Base-by-base conservation (phyloP, 2,329 filamentous ascomycete species). In the Colletotrichum sp. region DNA sequence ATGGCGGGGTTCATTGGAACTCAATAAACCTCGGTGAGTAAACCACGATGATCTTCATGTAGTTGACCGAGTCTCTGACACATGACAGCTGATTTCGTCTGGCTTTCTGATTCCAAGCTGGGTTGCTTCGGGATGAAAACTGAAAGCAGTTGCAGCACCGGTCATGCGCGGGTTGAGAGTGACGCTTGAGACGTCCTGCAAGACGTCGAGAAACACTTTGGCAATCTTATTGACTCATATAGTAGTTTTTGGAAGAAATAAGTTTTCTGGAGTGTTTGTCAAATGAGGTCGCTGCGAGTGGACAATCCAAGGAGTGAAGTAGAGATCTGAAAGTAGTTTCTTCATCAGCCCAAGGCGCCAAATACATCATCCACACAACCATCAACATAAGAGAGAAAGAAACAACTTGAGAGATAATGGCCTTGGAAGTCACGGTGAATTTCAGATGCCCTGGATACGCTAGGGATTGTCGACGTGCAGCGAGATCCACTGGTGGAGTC, bases 391-490 rank as follows among this genome's bases (percentile, higher is more conserved):
- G 10, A 0, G n/a, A 52, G 2, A 52, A n/a, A 21, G 44, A 21
- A 21, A 13, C 0, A 13, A 52, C n/a, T 13, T 0, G 1, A 21
- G 44, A 52, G 5, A 44, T 18, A 52, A 21, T 52, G 18, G 1
- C n/a, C n/a, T 52, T 13, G 2, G 1, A 52, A 52, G n/a, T 0
- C 10, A 1, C n/a, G 2, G 1, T 52, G 2, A 52, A 13, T 21
- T 52, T 13, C n/a, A 52, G n/a, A 1, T 52, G 44, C 2, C 1
- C 44, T 13, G n/a, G n/a, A 52, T 52, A 24, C 10, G 44, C 44
- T 13, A 13, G 44, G 3, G 10, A 5, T 52, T 52, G n/a, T 52
- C 44, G n/a, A 13, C 3, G 44, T 52, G 44, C 44, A 52, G 44
- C n/a, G n/a, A 21, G n/a, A 52, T 52, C 44, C 44, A 52, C 44